Evolutionary conservation across 2,329 filamentous ascomycete genomes (phyloP).

Genomic region (Beauveria caledonica): DNA sequence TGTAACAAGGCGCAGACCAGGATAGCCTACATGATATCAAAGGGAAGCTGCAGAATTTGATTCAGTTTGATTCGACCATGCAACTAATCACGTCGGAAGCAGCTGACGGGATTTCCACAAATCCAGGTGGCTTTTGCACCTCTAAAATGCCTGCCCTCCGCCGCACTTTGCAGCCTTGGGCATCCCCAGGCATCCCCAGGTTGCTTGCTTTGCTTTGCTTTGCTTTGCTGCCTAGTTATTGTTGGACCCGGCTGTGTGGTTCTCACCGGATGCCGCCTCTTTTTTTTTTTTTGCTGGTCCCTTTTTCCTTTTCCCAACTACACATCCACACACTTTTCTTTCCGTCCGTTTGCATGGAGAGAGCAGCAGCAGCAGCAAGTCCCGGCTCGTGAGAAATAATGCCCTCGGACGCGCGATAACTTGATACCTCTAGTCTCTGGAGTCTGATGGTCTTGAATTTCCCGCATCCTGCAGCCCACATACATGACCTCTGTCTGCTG

Average conservation of each 20-base stretch:
- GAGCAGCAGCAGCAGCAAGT: neutral
- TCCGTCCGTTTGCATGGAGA: neutral
- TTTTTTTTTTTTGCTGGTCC: neutral
- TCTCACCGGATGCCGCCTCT: constrained; percentile 5
- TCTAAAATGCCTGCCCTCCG: constrained; percentile 2
- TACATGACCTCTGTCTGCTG: no score
- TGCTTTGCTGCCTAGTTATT: neutral
- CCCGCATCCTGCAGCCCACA: no score
- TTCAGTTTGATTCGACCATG: constrained; percentile 6
- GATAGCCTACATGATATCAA: neutral
- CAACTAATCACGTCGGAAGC: neutral
- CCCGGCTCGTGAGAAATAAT: neutral
- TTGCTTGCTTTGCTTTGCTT: no score
- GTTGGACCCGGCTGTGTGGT: neutral
- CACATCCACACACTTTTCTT: neutral
- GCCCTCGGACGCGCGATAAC: no score
- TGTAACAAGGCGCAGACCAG: neutral
- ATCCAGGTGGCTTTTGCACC: neutral
- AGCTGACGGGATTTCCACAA: neutral
- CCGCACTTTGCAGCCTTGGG: neutral
- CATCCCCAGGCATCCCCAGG: no score
- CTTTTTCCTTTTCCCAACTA: neutral
- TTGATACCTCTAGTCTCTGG: no score
- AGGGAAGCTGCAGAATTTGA: constrained; percentile 2
- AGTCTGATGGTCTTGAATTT: no score